Base-by-base conservation (phyloP, 768 basidiomycete species). In the Trametes meyenii region DNA sequence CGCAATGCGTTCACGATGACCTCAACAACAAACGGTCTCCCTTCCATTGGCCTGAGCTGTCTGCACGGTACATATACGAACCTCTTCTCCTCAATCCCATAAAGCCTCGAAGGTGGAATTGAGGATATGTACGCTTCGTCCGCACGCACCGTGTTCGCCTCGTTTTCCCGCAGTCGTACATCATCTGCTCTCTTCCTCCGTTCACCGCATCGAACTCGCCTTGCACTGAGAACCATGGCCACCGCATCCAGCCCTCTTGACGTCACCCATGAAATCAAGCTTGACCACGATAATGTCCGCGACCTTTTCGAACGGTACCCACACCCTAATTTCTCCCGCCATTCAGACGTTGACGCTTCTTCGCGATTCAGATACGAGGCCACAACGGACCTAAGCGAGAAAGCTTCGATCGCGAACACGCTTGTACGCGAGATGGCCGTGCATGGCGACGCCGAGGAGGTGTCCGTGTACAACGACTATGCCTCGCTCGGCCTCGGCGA, bases 211-310 rank as follows among this genome's bases (percentile, higher is more conserved):
- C 14, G 42, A 1, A 6, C 5, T 6, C 43, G 11, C 2, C 36
- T 59, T 43, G 33, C 42, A 14, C 29, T 45, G 14, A 51, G 58
- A 50, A 52, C 58, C 4, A 59, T 59, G 58, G 58, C 58, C 33
- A 52, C 58, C 40, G 42, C 50, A 10, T 45, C 33, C 58, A 59
- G 21, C 50, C 39, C 21, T 44, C 64, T 69, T 59, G 60, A 66
- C 49, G 63, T 67, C 38, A 53, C 62, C 17, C 42, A 52, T 23
- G 66, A 67, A 58, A 64, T 69, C 64, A 67, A 69, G 64, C 36
- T 67, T 36, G 66, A 69, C 62, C 66, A 69, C 36, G 68, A 69
- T 60, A 67, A 69, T 45, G 66, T 65, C 54, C 66, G 64, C 56
- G 64, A 69, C 46, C 62, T 69, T 56, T 67, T 63, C 44, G 56